phyloP scores from a whole-genome alignment of 2,329 filamentous ascomycete genomes.

The Pseudohalonectria lignicola region DNA sequence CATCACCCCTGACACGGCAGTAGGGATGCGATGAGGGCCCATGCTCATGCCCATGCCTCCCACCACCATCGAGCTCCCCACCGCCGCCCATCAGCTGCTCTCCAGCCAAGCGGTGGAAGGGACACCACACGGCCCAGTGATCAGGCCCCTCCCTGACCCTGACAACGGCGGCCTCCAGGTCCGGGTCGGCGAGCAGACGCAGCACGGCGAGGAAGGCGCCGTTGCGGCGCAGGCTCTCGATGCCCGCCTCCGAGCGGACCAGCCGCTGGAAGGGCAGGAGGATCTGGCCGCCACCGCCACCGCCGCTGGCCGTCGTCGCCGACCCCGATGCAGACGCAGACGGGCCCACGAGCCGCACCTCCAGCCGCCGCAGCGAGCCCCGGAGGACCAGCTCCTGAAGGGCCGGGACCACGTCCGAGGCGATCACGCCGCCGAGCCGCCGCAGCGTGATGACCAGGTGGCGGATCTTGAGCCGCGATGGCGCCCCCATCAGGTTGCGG shows the following conservation, averaged over 20 bases:
- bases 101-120: constrained; percentile 20
- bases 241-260: background rate
- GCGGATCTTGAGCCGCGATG: constrained; percentile 10
- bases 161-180: constrained; percentile 27
- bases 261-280: background rate
- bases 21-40: background rate
- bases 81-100: background rate
- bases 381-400: constrained; percentile 15
- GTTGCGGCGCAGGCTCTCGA: constrained; percentile 2
- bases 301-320: no score
- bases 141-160: constrained; percentile 19
- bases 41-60: no score
- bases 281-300: constrained; percentile 2
- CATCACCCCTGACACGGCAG: background rate
- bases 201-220: constrained; percentile 20
- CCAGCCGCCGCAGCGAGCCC: constrained; percentile 11
- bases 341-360: constrained; percentile 10
- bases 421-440: constrained; percentile 10
- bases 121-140: constrained; percentile 28
- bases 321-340: no score
- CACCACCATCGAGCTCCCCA: background rate
- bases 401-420: constrained; percentile 9
- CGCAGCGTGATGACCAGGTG: constrained; percentile 10
- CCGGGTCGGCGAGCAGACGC: constrained; percentile 30
- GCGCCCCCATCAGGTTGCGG: constrained; percentile 2